Conservation (phyloP, 257 asterid genomes). For the Solanum clarkiae region DNA sequence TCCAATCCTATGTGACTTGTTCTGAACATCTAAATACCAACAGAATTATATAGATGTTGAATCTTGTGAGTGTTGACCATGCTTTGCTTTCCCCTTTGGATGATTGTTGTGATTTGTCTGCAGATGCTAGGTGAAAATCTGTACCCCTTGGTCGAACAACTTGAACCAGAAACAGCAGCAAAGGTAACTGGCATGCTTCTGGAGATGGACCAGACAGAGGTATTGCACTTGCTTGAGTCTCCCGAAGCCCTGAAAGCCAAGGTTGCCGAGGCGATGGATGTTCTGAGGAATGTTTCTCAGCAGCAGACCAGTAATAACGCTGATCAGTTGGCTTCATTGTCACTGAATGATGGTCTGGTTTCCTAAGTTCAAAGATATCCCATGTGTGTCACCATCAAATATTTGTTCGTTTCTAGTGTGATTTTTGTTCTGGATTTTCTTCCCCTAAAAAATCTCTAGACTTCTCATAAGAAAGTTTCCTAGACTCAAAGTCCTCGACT, state of each 20-base stretch:
- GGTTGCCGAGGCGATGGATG: conserved; percentile 57
- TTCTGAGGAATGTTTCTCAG: conserved; percentile 48
- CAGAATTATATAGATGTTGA: not conserved
- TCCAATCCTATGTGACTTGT: not conserved
- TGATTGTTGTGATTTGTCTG: not conserved
- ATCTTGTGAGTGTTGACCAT: not conserved
- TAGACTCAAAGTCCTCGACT: not conserved
- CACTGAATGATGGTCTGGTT: conserved; percentile 35
- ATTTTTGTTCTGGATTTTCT: not conserved
- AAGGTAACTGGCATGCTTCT: conserved; percentile 67
- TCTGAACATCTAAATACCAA: not conserved
- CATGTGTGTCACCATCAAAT: not conserved
- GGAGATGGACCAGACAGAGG: conserved; percentile 67
- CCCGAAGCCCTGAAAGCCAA: conserved; percentile 53
- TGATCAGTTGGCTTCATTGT: conserved; percentile 54
- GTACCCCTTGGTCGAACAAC: conserved; percentile 50
- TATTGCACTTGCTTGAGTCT: conserved; percentile 57
- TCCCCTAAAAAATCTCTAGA: not conserved
- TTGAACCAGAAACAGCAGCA: conserved; percentile 52
- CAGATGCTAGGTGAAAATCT: conserved; percentile 63
- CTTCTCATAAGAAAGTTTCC: not conserved
- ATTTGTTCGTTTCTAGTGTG: not conserved
- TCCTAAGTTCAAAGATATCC: not conserved
- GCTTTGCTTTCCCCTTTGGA: not conserved
- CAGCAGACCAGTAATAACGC: conserved; percentile 35